Conservation (phyloP, 208 protist genomes). For the Acanthamoeba divionensis region DNA sequence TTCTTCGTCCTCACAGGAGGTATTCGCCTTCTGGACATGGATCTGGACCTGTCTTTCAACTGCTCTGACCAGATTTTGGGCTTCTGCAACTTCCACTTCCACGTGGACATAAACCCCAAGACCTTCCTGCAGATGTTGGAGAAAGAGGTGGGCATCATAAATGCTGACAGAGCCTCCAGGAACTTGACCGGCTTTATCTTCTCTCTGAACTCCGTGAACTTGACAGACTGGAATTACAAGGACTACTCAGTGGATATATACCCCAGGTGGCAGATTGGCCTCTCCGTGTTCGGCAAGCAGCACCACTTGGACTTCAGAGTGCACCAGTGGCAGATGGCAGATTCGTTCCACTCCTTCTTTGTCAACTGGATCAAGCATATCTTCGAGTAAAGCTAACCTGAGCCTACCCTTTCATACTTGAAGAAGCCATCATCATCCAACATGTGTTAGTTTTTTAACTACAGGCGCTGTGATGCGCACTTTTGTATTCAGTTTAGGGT, state of each 20-base stretch:
- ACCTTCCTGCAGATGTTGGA: conserved; percentile 3
- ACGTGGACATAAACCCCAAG: neutral
- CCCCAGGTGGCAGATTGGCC: neutral
- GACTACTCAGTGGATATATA: neutral
- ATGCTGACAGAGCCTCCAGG: neutral
- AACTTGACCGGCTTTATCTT: neutral
- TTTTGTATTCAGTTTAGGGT: no score
- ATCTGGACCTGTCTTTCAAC: neutral
- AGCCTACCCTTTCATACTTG: no score
- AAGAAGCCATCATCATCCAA: no score
- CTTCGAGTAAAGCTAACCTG: no score
- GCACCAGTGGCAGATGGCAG: neutral
- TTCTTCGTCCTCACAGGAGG: neutral
- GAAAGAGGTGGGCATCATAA: neutral
- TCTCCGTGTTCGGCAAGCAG: conserved; percentile 24
- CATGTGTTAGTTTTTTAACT: no score
- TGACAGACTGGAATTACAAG: neutral
- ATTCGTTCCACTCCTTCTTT: neutral
- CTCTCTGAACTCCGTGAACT: neutral
- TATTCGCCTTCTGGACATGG: neutral
- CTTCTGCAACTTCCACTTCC: neutral
- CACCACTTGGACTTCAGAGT: neutral
- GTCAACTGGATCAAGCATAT: neutral
- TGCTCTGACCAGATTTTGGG: neutral
- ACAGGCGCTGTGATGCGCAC: no score